Evolutionary conservation across 805 yeast genomes (phyloP).

Genomic region (Starmera dryadoides): DNA sequence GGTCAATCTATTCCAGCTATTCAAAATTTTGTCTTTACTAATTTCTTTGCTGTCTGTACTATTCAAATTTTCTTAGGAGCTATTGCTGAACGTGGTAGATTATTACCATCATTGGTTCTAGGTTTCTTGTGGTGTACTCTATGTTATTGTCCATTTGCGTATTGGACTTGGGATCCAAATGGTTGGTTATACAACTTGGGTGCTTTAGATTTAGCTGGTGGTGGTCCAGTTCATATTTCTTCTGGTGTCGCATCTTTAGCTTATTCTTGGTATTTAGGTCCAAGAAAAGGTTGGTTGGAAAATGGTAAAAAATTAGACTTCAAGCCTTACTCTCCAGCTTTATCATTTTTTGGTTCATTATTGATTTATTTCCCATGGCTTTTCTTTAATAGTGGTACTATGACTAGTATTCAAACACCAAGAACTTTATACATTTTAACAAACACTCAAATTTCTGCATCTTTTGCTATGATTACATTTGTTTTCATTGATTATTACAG

Average conservation of each 20-base stretch:
- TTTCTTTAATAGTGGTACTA: constrained; percentile 85
- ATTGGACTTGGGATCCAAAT: constrained; percentile 89
- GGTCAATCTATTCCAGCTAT: constrained; percentile 44
- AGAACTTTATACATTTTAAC: constrained; percentile 83
- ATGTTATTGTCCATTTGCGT: constrained; percentile 89
- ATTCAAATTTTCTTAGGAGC: constrained; percentile 88
- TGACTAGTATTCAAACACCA: constrained; percentile 68
- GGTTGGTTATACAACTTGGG: constrained; percentile 95
- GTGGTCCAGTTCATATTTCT: constrained; percentile 93
- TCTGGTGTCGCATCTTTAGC: constrained; percentile 91
- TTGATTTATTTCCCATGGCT: constrained; percentile 96
- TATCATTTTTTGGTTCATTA: constrained; percentile 81
- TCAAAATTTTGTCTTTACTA: constrained; percentile 68
- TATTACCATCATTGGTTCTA: constrained; percentile 75
- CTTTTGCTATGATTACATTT: constrained; percentile 87
- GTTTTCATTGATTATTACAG: constrained; percentile 76
- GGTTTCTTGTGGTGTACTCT: constrained; percentile 81
- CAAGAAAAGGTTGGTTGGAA: constrained; percentile 45
- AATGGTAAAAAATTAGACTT: constrained; percentile 48
- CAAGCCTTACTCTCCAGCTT: constrained; percentile 87
- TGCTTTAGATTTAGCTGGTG: constrained; percentile 98
- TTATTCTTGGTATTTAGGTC: constrained; percentile 68
- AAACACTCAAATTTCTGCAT: constrained; percentile 87
- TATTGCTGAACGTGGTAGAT: constrained; percentile 86
- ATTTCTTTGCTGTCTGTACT: constrained; percentile 86